These are phyloP conservation scores for Candida mattraensis DNA, from an alignment of 805 yeast genomes.

Conservation along the genomic window DNA sequence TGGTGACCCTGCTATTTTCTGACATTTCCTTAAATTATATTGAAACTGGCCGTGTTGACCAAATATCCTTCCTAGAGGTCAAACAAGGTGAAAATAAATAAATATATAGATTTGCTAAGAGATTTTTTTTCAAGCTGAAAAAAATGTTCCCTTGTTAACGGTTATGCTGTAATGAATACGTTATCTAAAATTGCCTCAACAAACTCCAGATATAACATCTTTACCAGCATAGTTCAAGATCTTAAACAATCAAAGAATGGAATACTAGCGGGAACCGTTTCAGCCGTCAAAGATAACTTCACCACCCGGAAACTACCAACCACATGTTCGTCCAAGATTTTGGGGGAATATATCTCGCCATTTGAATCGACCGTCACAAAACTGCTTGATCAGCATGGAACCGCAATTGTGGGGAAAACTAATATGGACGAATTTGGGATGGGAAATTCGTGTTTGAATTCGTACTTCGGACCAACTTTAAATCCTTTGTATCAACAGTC, in stretches of 20 bases:
- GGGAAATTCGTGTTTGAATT: slow-evolving; percentile 74
- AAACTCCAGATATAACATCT: slow-evolving; percentile 34
- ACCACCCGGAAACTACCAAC: slow-evolving; percentile 63
- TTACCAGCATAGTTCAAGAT: slow-evolving; percentile 43
- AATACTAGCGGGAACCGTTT: slow-evolving; percentile 32
- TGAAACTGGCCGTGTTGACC: too few relatives aligned
- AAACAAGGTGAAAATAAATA: slow-evolving; percentile 2
- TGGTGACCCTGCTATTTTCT: too few relatives aligned
- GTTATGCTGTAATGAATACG: too few relatives aligned
- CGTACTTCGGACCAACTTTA: slow-evolving; percentile 54
- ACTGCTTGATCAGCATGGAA: slow-evolving; percentile 53
- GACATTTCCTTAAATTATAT: too few relatives aligned
- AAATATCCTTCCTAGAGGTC: slow-evolving; percentile 6
- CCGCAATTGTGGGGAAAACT: slow-evolving; percentile 68
- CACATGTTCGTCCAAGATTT: slow-evolving; percentile 73
- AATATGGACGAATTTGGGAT: slow-evolving; percentile 97
- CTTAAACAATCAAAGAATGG: slow-evolving; percentile 9
- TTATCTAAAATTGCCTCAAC: slow-evolving; percentile 3
- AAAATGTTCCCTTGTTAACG: too few relatives aligned
- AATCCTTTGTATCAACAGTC: slow-evolving; percentile 45
- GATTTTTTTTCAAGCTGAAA: too few relatives aligned
- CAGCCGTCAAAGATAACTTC: slow-evolving; percentile 79
- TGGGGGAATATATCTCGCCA: slow-evolving; percentile 66
- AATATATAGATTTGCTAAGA: slow-evolving; percentile 3
- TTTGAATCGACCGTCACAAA: slow-evolving; percentile 73